Evolutionary conservation across 1,284 basidiomycete genomes (phyloP), one percentile per base, ranked within the genome.

Genomic region (Tilletiopsis washingtonensis): DNA sequence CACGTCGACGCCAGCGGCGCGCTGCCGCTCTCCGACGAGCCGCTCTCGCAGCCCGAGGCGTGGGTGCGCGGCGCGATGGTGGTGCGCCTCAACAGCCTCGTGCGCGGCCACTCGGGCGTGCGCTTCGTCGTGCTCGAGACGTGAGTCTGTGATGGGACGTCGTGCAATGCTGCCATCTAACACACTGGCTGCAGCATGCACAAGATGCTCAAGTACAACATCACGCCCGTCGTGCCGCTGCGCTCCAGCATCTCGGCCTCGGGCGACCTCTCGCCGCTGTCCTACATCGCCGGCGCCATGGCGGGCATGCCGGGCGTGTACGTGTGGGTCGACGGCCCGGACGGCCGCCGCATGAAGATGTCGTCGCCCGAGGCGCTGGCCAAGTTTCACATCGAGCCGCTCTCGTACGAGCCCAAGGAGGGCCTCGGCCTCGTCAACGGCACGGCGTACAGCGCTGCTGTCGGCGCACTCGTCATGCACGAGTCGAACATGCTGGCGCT

Each of bases 51-150:
- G 47, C 88, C 88, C 14, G 83, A 86, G 56, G 76, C 85, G 11
- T 89, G 87, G 84, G 86, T 88, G 17, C 83, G 87, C 45, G 88
- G 84, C n/a, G 86, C 88, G 1, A 87, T 90, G 59, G 75, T 88
- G 7, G 79, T 91, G 56, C 84, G 88, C 61, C 84, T 86, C 77
- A 90, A 89, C 75, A 88, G 85, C 2, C 49, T 57, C 19, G 49
- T 54, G 36, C 59, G 66, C 17, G 87, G 86, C 0, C 88, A 90
- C 74, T 88, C 86, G 24, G 87, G 84, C 40, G 82, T 90, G 5
- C 80, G 87, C 21, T 83, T 82, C 78, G 81, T 83, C 56, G 80
- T 90, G 29, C 80, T 91, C 52, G 79, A 87, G 74, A 82, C 82
- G n/a, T n/a, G n/a, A n/a, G n/a, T n/a, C n/a, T n/a, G n/a, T n/a